These are phyloP conservation scores for Phaeosphaeriaceae sp. DNA, from an alignment of 2,329 filamentous ascomycete genomes.

Conservation along the genomic window DNA sequence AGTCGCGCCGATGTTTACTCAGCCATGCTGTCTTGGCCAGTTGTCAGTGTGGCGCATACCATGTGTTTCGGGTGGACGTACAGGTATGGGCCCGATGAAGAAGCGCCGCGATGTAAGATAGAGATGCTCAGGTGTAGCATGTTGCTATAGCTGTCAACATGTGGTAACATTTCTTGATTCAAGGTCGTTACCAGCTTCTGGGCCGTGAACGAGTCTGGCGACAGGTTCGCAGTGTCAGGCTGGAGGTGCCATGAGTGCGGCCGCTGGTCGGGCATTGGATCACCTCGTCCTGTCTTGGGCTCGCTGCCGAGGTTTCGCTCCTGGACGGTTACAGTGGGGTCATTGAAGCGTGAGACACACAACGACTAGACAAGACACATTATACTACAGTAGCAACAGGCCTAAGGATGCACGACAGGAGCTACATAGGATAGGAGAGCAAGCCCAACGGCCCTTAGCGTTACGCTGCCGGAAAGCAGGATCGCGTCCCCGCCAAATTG, in stretches of 20 bases:
- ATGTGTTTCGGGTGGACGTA: conserved; percentile 23
- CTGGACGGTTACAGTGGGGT: conserved; percentile 12
- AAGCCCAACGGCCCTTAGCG: conserved; percentile 20
- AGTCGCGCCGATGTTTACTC: conserved; percentile 67
- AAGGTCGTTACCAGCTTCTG: conserved; percentile 56
- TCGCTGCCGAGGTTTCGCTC: conserved; percentile 23
- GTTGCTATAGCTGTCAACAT: conserved; percentile 53
- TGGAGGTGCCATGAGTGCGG: conserved; percentile 43
- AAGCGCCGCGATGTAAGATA: conserved; percentile 67
- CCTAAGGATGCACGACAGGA: conserved; percentile 7
- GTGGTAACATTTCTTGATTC: neutral
- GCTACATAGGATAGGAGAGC: conserved; percentile 19
- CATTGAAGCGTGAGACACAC: conserved; percentile 13
- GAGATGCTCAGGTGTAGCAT: conserved; percentile 67
- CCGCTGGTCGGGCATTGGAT: conserved; percentile 39
- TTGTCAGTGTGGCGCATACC: conserved; percentile 18
- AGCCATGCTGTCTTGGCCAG: conserved; percentile 63
- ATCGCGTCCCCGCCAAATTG: conserved; percentile 16
- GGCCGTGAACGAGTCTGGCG: conserved; percentile 61
- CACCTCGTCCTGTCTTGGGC: conserved; percentile 15
- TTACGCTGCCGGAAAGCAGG: conserved; percentile 22
- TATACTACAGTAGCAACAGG: neutral
- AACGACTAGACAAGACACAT: conserved; percentile 24
- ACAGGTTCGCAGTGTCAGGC: conserved; percentile 45
- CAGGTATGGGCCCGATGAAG: conserved; percentile 70